These are phyloP conservation scores for Aspergillus ustus DNA, from an alignment of 2,329 filamentous ascomycete genomes.

Conservation along the genomic window DNA sequence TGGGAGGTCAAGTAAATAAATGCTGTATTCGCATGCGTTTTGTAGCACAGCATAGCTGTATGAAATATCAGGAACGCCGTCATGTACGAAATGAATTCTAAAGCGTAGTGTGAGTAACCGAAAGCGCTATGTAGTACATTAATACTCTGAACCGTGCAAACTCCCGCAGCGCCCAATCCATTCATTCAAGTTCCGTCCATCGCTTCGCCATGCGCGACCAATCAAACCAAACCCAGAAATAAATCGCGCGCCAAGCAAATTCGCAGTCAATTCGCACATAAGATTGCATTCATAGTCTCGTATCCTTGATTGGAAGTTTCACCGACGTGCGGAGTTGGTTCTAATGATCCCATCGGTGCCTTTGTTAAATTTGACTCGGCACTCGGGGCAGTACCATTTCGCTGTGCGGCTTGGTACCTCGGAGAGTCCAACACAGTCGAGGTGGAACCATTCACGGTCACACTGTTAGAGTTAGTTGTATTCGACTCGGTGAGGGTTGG, in stretches of 20 bases:
- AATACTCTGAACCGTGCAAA: not conserved
- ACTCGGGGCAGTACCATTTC: conserved; percentile 71
- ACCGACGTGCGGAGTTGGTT: conserved; percentile 40
- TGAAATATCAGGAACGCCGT: not conserved
- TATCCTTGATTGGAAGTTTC: conserved; percentile 15
- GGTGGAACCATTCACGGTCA: conserved; percentile 70
- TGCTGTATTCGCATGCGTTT: not conserved
- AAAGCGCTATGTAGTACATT: not conserved
- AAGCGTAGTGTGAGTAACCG: not conserved
- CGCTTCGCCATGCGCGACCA: not conserved
- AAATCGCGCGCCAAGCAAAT: conserved; percentile 2
- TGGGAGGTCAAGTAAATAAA: conserved; percentile 67
- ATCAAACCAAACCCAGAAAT: conserved; percentile 6
- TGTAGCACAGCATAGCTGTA: not conserved
- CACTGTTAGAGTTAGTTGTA: conserved; percentile 50
- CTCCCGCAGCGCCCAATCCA: conserved; percentile 4
- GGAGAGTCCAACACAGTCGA: conserved; percentile 62
- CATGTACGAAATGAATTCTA: not conserved
- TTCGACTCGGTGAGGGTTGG: not conserved
- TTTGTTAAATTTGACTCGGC: conserved; percentile 55
- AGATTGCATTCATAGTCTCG: conserved; percentile 23
- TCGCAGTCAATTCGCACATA: conserved; percentile 6
- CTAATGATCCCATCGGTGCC: conserved; percentile 47
- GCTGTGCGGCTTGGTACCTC: conserved; percentile 63
- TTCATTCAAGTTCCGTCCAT: conserved; percentile 7